Conservation (phyloP, 768 basidiomycete genomes). For the Suillus subluteus region DNA sequence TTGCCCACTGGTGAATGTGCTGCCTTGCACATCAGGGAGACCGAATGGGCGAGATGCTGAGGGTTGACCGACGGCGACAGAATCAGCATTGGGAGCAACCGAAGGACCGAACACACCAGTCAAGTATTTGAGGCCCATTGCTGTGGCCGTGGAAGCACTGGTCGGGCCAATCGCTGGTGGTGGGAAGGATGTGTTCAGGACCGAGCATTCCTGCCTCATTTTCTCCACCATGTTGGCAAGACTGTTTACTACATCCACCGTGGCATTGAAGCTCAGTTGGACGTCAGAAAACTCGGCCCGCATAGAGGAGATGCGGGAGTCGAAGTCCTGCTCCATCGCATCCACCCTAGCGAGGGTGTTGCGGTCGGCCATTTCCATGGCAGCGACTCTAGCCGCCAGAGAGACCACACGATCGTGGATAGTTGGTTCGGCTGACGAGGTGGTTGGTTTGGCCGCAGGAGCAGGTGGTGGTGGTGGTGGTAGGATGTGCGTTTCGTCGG, state of each 20-base stretch:
- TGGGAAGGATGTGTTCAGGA: not conserved
- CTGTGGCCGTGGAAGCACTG: not conserved
- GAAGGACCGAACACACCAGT: not conserved
- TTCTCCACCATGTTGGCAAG: not conserved
- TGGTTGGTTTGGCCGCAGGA: no score
- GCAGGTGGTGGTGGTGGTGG: no score
- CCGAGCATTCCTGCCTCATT: not conserved
- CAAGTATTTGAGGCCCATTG: not conserved
- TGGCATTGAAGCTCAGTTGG: not conserved
- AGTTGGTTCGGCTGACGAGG: no score
- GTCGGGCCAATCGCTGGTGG: not conserved
- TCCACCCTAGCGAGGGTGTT: not conserved
- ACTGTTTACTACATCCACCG: no score
- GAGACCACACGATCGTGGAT: no score
- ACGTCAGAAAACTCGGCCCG: not conserved
- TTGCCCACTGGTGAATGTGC: no score
- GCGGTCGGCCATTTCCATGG: not conserved
- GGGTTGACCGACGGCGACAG: no score
- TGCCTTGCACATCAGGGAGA: no score
- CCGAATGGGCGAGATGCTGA: no score
- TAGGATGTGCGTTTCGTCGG: no score
- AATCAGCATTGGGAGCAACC: no score
- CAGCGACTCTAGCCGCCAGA: no score
- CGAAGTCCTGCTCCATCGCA: not conserved
- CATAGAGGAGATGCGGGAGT: not conserved